A percentile compares a stretch with the other conserved stretches of the same genome.
phyloP scores from a whole-genome alignment of 2,329 filamentous ascomycete species.

The Beauveria caledonica region DNA sequence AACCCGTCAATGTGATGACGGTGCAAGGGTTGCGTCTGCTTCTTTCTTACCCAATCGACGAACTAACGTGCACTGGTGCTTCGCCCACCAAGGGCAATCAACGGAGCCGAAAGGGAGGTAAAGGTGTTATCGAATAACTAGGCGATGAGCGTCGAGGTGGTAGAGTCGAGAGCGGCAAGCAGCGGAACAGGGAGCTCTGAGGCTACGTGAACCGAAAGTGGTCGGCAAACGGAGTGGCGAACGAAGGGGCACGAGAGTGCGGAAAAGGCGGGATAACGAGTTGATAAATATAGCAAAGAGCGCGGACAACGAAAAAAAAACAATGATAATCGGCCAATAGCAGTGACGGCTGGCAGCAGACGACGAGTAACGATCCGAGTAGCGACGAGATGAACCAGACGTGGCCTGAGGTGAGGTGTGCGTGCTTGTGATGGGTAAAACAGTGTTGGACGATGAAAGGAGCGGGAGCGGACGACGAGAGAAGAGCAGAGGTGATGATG shows the following conservation, averaged over 20 bases:
- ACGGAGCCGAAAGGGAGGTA: background rate
- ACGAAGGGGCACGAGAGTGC: background rate
- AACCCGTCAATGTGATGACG: background rate
- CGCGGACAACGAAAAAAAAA: background rate
- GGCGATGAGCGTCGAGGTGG: background rate
- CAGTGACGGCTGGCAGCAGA: background rate
- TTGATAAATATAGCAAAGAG: slow-evolving; percentile 6
- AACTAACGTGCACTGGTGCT: slow-evolving; percentile 5
- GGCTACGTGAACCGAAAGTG: background rate
- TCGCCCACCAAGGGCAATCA: background rate
- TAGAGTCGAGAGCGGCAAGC: background rate
- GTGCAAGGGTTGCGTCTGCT: background rate
- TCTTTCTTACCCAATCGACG: slow-evolving; percentile 8
- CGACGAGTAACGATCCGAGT: slow-evolving; percentile 5
- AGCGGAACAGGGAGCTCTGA: background rate
- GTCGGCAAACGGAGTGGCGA: slow-evolving; percentile 3
- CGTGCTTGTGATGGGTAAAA: slow-evolving; percentile 8
- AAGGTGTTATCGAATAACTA: background rate
- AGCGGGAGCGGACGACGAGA: background rate
- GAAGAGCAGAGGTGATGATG: slow-evolving; percentile 13
- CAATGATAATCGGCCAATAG: background rate
- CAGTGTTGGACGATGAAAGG: slow-evolving; percentile 6
- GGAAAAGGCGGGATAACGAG: background rate
- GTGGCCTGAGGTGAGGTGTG: slow-evolving; percentile 16
- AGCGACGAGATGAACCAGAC: slow-evolving; percentile 1